Evolutionary conservation across 2,329 filamentous ascomycete genomes (phyloP).

Genomic region (Sporothrix mexicana): DNA sequence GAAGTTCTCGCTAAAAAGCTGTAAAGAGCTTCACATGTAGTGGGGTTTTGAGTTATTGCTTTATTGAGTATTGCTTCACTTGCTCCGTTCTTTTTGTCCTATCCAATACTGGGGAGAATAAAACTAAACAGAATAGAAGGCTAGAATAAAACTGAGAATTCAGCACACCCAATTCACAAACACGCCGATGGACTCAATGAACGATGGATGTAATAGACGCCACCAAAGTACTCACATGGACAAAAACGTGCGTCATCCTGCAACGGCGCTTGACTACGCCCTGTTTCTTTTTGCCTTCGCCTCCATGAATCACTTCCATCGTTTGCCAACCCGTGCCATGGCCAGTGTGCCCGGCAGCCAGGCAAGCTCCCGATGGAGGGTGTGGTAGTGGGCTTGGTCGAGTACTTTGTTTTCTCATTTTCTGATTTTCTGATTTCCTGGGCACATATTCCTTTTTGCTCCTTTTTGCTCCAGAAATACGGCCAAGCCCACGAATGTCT

Average conservation of each 20-base stretch:
- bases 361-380: constrained; percentile 17
- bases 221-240: constrained; percentile 16
- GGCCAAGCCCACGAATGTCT: neutral
- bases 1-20: neutral
- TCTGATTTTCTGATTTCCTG: neutral
- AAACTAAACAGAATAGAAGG: no score
- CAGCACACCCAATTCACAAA: no score
- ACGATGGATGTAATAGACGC: neutral
- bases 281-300: neutral
- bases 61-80: no score
- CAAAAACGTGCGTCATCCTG: neutral
- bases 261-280: neutral
- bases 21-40: neutral
- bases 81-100: neutral
- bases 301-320: neutral
- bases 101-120: neutral
- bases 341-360: neutral
- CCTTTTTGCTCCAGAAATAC: neutral
- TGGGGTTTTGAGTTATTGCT: neutral
- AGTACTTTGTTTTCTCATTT: neutral
- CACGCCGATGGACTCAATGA: neutral
- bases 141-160: no score
- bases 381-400: constrained; percentile 4
- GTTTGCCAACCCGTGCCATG: neutral
- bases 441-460: neutral